A percentile compares a stretch with the other conserved stretches of the same genome.
Conservation (phyloP, 2,329 filamentous ascomycete species). For the Ophiostoma triangulosporum region DNA sequence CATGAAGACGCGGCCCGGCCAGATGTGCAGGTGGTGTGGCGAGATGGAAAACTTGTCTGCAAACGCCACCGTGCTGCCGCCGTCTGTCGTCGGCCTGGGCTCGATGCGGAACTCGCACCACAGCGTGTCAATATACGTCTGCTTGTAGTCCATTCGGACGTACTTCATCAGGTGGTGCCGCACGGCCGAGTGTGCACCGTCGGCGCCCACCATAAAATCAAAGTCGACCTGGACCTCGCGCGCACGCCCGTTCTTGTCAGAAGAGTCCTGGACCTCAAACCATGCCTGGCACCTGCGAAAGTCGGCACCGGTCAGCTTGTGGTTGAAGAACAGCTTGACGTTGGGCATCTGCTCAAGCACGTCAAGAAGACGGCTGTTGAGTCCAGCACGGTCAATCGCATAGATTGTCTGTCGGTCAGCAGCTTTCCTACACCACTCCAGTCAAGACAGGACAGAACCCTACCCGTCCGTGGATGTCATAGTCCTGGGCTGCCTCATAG, state of each 20-base stretch:
- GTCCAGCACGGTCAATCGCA: slow-evolving; percentile 68
- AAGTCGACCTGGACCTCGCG: slow-evolving; percentile 73
- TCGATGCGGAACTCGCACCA: slow-evolving; percentile 93
- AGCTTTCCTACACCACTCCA: neutral
- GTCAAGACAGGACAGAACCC: slow-evolving; percentile 16
- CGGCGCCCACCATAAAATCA: slow-evolving; percentile 85
- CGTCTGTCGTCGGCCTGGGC: slow-evolving; percentile 32
- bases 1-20: slow-evolving; percentile 90
- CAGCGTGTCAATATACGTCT: slow-evolving; percentile 89
- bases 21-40: slow-evolving; percentile 91
- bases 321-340: slow-evolving; percentile 82
- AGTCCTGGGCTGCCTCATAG: slow-evolving; percentile 70
- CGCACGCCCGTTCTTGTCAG: slow-evolving; percentile 28
- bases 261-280: slow-evolving; percentile 50
- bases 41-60: slow-evolving; percentile 59
- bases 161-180: slow-evolving; percentile 96
- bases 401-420: slow-evolving; percentile 50
- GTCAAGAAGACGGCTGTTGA: slow-evolving; percentile 77
- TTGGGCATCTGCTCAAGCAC: slow-evolving; percentile 74
- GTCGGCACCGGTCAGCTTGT: slow-evolving; percentile 84
- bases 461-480: slow-evolving; percentile 80
- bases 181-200: slow-evolving; percentile 85
- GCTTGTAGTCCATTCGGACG: slow-evolving; percentile 75
- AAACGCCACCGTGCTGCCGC: slow-evolving; percentile 16
- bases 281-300: slow-evolving; percentile 69